Percentiles rank a stretch among this genome's conserved stretches.
Conservation (phyloP, 176 grass and related monocot species). For the Musa troglodytarum region DNA sequence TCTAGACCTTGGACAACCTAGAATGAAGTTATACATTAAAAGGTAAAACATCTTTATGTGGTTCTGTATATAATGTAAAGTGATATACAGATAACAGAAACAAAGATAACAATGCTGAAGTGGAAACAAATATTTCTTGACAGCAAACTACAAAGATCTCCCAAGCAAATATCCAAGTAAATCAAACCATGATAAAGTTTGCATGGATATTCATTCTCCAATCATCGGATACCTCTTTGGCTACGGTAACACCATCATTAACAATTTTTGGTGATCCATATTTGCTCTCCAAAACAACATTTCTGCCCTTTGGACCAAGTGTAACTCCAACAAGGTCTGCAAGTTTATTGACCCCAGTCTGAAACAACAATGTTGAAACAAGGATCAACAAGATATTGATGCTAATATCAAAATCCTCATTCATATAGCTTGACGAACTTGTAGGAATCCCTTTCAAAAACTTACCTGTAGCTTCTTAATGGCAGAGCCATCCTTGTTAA, state of each 20-base stretch:
- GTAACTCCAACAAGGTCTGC: slow-evolving; percentile 38
- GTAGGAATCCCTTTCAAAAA: not conserved
- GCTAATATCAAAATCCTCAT: slow-evolving; percentile 27
- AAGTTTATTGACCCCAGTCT: too few relatives aligned
- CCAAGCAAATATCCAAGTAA: too few relatives aligned
- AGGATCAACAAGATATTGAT: slow-evolving; percentile 76
- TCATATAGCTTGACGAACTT: not conserved
- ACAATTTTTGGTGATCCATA: slow-evolving; percentile 92
- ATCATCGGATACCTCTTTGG: slow-evolving; percentile 9
- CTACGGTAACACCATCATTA: slow-evolving; percentile 47
- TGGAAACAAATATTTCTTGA: too few relatives aligned
- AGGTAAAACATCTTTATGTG: too few relatives aligned
- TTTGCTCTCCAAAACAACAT: slow-evolving; percentile 93
- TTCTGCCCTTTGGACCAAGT: slow-evolving; percentile 87
- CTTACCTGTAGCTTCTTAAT: slow-evolving; percentile 76
- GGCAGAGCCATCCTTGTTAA: slow-evolving; percentile 28
- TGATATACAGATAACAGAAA: too few relatives aligned
- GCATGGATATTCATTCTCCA: not conserved
- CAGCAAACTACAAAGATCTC: too few relatives aligned
- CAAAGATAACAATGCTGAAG: not conserved
- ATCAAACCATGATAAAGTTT: too few relatives aligned
- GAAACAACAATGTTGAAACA: slow-evolving; percentile 14
- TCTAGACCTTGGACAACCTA: too few relatives aligned
- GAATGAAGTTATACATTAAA: too few relatives aligned
- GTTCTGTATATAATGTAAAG: too few relatives aligned